Evolutionary conservation across 257 asterid genomes (phyloP).

Genomic region (Nicotiana paniculata): DNA sequence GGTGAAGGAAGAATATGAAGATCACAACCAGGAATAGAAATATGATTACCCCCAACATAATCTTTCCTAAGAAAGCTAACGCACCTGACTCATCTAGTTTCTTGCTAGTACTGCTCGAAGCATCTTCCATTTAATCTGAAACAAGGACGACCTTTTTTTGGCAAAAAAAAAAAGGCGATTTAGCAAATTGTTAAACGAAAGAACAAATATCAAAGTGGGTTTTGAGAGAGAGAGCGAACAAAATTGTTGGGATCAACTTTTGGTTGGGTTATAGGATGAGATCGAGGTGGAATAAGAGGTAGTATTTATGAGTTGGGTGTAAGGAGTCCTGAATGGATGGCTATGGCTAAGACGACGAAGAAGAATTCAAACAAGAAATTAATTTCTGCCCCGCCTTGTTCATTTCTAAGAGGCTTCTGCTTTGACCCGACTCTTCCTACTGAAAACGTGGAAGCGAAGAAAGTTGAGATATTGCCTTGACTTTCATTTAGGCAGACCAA

Average conservation of each 20-base stretch:
- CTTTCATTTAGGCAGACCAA: background rate
- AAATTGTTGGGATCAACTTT: background rate
- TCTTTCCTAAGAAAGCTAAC: constrained; percentile 57
- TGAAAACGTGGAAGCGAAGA: background rate
- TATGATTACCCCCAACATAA: constrained; percentile 57
- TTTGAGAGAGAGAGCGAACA: background rate
- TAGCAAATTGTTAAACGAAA: no score
- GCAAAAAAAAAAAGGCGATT: background rate
- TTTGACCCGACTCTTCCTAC: constrained; percentile 3
- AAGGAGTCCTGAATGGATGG: background rate
- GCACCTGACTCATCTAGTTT: constrained; percentile 37
- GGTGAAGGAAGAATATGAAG: constrained; percentile 58
- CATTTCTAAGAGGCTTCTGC: background rate
- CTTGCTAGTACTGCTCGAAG: constrained; percentile 7
- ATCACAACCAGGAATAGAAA: constrained; percentile 52
- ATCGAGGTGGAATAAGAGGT: background rate
- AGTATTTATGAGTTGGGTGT: background rate
- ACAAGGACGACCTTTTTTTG: background rate
- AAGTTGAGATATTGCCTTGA: background rate
- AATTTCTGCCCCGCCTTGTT: background rate
- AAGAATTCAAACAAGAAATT: constrained; percentile 1
- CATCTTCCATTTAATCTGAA: constrained; percentile 33
- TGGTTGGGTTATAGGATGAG: no score
- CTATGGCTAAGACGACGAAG: background rate
- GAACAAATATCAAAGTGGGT: background rate